Conservation (phyloP, 139 green algal genomes). For the Tetradesmus obliquus region DNA sequence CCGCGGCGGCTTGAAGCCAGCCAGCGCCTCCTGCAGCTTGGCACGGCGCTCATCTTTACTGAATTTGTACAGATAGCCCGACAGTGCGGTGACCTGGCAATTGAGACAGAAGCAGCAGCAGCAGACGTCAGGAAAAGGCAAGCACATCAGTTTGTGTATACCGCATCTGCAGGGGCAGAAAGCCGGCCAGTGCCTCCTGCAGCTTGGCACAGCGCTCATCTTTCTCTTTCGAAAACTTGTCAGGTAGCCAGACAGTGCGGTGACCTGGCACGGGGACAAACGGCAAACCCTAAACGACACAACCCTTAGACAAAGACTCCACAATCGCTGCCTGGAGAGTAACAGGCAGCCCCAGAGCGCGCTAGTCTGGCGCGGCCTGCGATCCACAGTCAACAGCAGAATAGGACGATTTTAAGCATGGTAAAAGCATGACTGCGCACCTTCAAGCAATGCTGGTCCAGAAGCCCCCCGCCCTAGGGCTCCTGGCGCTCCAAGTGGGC, state of each 20-base stretch:
- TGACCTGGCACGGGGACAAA: not conserved
- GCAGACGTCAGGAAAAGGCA: not conserved
- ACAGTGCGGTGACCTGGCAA: conserved; percentile 34
- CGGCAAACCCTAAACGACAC: not conserved
- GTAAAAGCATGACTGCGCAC: too few relatives aligned
- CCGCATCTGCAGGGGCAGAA: not conserved
- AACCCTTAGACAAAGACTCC: too few relatives aligned
- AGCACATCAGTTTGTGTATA: not conserved
- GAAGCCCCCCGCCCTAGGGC: too few relatives aligned
- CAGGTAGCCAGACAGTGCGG: not conserved
- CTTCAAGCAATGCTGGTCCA: too few relatives aligned
- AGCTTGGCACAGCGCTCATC: not conserved
- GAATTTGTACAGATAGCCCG: conserved; percentile 72
- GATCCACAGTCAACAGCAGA: too few relatives aligned
- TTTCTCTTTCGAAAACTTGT: not conserved
- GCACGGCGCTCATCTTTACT: conserved; percentile 69
- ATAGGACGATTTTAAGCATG: too few relatives aligned
- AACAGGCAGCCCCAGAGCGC: too few relatives aligned
- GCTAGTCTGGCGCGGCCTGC: too few relatives aligned
- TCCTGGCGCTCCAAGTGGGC: too few relatives aligned
- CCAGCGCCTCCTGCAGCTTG: conserved; percentile 67
- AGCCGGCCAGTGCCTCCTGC: not conserved
- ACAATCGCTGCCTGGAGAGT: too few relatives aligned
- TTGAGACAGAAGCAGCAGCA: not conserved
- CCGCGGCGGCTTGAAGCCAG: conserved; percentile 44